phyloP scores from a whole-genome alignment of 2,329 filamentous ascomycete genomes.

The Pseudopithomyces chartarum region DNA sequence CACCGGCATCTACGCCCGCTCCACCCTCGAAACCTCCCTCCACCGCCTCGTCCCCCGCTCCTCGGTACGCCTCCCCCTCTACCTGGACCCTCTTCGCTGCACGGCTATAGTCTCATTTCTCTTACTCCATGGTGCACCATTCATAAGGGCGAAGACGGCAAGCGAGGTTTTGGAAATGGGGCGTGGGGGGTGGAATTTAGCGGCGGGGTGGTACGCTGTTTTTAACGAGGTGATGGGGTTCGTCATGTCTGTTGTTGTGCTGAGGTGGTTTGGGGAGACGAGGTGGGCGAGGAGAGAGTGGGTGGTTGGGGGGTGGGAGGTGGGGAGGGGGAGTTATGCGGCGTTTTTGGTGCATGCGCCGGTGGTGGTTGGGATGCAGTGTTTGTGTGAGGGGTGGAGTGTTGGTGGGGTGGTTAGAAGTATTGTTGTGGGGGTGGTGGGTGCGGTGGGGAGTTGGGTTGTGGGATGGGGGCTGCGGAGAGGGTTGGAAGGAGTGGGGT shows the following conservation, averaged over 20 bases:
- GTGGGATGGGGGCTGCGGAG: not conserved
- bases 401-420: constrained; percentile 9
- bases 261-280: constrained; percentile 2
- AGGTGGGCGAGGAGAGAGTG: not conserved
- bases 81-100: not conserved
- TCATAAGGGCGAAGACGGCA: not conserved
- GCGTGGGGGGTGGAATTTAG: constrained; percentile 12
- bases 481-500: not conserved
- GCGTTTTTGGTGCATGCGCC: constrained; percentile 22
- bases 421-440: constrained; percentile 15
- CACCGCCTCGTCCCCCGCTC: not conserved
- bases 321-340: constrained; percentile 21
- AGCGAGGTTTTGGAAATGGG: not conserved
- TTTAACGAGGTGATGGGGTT: constrained; percentile 18
- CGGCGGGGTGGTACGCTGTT: constrained; percentile 15
- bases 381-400: constrained; percentile 8
- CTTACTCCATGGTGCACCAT: not conserved
- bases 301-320: constrained; percentile 3
- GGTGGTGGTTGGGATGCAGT: constrained; percentile 16
- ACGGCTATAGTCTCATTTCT: not conserved
- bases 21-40: not conserved
- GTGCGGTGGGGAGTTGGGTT: constrained; percentile 7
- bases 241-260: not conserved
- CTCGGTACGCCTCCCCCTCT: too few species aligned
- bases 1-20: constrained; percentile 12